Evolutionary conservation across 306 rosid species (phyloP), one percentile per base, ranked within the genome.

Genomic region (Amphicarpaea edgeworthii): DNA sequence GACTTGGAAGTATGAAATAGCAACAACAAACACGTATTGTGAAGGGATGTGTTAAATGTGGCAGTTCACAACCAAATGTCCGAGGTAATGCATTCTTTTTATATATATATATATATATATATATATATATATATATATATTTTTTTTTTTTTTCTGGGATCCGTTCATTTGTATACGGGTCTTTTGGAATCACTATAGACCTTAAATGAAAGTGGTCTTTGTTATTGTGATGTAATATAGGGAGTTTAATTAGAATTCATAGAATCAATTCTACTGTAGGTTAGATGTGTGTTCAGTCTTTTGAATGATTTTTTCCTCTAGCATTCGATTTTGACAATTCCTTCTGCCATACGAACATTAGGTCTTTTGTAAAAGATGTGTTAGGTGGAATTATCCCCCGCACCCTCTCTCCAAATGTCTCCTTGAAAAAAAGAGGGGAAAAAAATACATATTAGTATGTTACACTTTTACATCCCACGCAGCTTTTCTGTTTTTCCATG

Each of bases 181-280:
- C 82, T 80, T 71, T 81, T 84, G 87, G 76, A 79, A 79, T 83
- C 82, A 79, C 71, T 69, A 73, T 82, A 82, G 83, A 86, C 87
- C 61, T 69, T 66, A 62, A 62, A 78, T 82, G 86, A 81, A 79
- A 67, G 81, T 74, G 67, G 38, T 65, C 42, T 75, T 82, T 53
- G 72, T 73, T 42, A 82, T 55, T 88, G 89, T 88, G 86, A 83
- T 84, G 73, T 81, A 78, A 57, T 81, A 74, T 87, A 81, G 90
- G 84, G 82, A 78, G 76, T 81, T 86, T 43, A 46, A 80, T 79
- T 84, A 85, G 88, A 83, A 78, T 62, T 82, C 72, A 75, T 77
- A 74, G 81, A 37, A 66, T 82, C 72, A 73, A 23, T 79, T 38
- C 55, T 80, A 46, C 80, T 63, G 47, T 79, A 79, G 87, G 83